Base-by-base conservation (phyloP, 108 stramenopile species). In the Licmophora abbreviata region DNA sequence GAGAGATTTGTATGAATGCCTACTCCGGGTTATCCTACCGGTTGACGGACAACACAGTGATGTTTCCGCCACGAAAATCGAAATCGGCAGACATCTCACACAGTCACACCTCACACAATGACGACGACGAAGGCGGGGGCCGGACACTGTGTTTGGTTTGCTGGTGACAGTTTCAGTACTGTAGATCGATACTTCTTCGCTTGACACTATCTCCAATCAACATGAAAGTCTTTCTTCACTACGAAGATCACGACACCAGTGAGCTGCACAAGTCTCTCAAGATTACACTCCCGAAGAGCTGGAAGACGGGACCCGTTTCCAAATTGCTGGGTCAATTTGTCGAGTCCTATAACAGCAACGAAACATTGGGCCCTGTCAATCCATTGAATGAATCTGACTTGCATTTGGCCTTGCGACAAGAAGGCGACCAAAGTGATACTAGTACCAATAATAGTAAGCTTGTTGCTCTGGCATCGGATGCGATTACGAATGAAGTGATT, bases 151-250 rank as follows among this genome's bases (percentile, higher is more conserved):
- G n/a, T n/a, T n/a, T n/a, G n/a, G n/a, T n/a, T n/a, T n/a, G n/a
- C n/a, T n/a, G n/a, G n/a, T n/a, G n/a, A n/a, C n/a, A n/a, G n/a
- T n/a, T n/a, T n/a, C n/a, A n/a, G n/a, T n/a, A n/a, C n/a, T n/a
- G n/a, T n/a, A n/a, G n/a, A n/a, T n/a, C n/a, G n/a, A n/a, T n/a
- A n/a, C n/a, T n/a, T n/a, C n/a, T n/a, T n/a, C n/a, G n/a, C n/a
- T n/a, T n/a, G n/a, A n/a, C n/a, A n/a, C n/a, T n/a, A n/a, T 35
- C 34, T 11, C 34, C 38, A 40, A 18, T 1, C 5, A 58, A 14
- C n/a, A 94, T 94, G 88, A 94, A 94, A 59, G 85, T 94, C 8
- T 85, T 91, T 53, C 46, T 94, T 20, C 74, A 85, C 48, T 94
- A 89, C 73, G 93, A 94, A 83, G 87, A 89, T 43, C 80, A 83